Evolutionary conservation across 371 early-diverging fungal genomes (phyloP), one percentile per base, ranked within the genome.

Genomic region (Mortierella sp.): DNA sequence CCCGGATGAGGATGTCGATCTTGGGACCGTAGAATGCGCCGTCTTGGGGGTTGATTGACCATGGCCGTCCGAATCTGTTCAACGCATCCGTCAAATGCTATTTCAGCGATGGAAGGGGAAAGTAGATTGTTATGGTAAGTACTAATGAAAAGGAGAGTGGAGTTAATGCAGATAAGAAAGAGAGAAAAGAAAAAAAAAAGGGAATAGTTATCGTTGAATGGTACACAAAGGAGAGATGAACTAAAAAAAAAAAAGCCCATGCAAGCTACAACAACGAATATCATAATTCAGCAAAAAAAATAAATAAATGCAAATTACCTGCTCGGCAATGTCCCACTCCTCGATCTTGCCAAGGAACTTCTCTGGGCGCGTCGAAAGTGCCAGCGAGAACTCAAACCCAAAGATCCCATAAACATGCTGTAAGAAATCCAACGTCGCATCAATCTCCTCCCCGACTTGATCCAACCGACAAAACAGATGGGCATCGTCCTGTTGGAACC

Each of bases 21-120:
- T 99, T 99, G 82, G 99, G 99, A 1, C 99, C 99, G 89, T 99
- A 99, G 93, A 99, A 99, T 38, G 99, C 99, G 56, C 99, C 99
- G 92, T 99, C 99, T 75, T 99, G 99, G 29, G 95, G 96, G 88
- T 99, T 98, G 51, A 99, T 72, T 77, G 91, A 92, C 98, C 98
- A 99, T 48, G 90, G 82, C 48, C 92, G 83, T 38, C 96, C 96
- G 68, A 93, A 94, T 48, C 92, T 90, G 80, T 95, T 89, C 84
- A 98, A 88, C 0, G 98, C 97, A 29, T 93, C 88, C 38, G 89
- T 93, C 46, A 99, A 89, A 71, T 85, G 79, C 85, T 85, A 54
- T 18, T 29, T 35, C 16, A 16, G 16, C 21, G 21, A 51, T 49
- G 51, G 5, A 14, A 12, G 21, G 4, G 4, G 3, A 48, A 12